phyloP scores from a whole-genome alignment of 2,329 filamentous ascomycete genomes.

The Cladophialophora chaetospira region DNA sequence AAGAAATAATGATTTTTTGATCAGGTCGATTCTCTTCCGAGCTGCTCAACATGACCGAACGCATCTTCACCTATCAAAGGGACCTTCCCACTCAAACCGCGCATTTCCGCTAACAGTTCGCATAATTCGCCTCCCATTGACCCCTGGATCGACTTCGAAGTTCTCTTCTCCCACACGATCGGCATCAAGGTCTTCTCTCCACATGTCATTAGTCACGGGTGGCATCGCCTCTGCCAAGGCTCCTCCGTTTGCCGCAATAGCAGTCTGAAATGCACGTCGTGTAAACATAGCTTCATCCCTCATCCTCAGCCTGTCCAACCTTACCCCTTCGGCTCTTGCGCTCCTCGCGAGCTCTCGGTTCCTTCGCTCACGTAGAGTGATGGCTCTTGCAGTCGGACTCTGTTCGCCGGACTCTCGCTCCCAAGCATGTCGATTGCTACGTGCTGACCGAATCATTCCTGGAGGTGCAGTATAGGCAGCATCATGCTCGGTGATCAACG shows the following conservation, averaged over 20 bases:
- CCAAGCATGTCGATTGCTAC: constrained; percentile 9
- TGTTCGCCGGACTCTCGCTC: constrained; percentile 18
- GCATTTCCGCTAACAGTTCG: constrained; percentile 29
- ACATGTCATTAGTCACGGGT: constrained; percentile 11
- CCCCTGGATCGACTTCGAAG: constrained; percentile 18
- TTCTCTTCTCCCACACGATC: constrained; percentile 34
- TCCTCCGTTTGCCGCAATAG: not conserved
- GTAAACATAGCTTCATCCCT: constrained; percentile 21
- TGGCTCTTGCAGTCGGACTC: constrained; percentile 28
- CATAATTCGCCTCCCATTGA: constrained; percentile 11
- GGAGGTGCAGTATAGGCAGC: constrained; percentile 32
- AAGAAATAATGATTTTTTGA: not conserved
- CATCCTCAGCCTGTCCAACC: constrained; percentile 23
- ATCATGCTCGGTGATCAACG: constrained; percentile 23
- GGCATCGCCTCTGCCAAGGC: constrained; percentile 4
- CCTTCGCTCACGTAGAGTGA: constrained; percentile 25
- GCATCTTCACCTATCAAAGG: not conserved
- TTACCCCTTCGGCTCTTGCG: constrained; percentile 21
- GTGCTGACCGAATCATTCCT: constrained; percentile 21
- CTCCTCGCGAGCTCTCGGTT: constrained; percentile 29
- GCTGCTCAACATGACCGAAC: not conserved
- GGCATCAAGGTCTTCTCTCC: constrained; percentile 32
- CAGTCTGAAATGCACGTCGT: constrained; percentile 3
- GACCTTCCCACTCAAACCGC: constrained; percentile 16
- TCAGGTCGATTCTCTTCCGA: not conserved